Evolutionary conservation across 306 rosid species (phyloP), one percentile per base, ranked within the genome.

Genomic region (Erythrophleum fordii): DNA sequence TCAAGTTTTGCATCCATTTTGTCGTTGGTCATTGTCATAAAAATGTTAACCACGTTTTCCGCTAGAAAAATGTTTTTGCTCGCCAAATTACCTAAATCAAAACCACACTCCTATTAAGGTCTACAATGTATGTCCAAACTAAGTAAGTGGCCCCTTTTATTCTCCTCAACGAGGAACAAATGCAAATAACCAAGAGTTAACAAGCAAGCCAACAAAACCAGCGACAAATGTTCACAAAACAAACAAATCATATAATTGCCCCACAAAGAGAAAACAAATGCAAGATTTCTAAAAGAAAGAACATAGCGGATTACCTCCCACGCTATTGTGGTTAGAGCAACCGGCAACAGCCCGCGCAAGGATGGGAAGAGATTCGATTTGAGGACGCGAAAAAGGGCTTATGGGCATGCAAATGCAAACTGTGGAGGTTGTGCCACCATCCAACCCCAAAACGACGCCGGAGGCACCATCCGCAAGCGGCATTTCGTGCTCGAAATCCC

Each of bases 241-340:
- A 35, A 77, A 56, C 61, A 59, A 58, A 65, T 4, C 26, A 48
- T 41, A 59, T 73, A 56, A 73, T 25, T 5, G 34, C 41, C 78
- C 83, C 65, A 74, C 8, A 69, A 61, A 59, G 2, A 61, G 25
- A 77, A 78, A 23, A 31, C 11, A 56, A 81, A 64, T 23, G 66
- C 41, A 56, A 0, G 20, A 53, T 49, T 13, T 5, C 13, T 20
- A 12, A 3, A 31, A 31, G 26, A 61, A 10, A 65, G 23, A 41
- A 72, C 45, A 20, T 5, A 35, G 42, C 12, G 11, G 56, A 59
- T 67, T 81, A 94, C 98, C 98, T 77, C 98, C 98, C 74, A 91
- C 92, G 70, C 98, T 92, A 78, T 94, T 94, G 83, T 92, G 98
- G 79, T 94, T 94, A 78, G 98, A 91, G 88, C 95, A 94, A 60